Evolutionary conservation across 2,329 filamentous ascomycete species (phyloP).

Genomic region (Elsinoe fawcettii): DNA sequence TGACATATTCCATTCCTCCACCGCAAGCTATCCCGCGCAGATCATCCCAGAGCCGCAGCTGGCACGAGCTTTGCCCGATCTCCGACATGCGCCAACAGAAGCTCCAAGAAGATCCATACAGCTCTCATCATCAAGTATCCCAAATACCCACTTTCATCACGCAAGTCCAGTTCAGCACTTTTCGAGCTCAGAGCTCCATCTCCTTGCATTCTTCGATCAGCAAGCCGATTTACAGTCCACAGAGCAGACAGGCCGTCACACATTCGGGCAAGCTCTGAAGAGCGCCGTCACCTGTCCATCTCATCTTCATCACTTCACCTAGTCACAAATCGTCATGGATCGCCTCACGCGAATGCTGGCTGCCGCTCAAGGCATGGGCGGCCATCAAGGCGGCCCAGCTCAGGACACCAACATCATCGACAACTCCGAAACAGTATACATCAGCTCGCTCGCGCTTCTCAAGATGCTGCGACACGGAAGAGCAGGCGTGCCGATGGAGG

Average conservation of each 20-base stretch:
- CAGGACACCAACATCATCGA: slow-evolving; percentile 94
- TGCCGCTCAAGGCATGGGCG: slow-evolving; percentile 59
- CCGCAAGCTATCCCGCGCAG: slow-evolving; percentile 4
- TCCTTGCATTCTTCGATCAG: background rate
- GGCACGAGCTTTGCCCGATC: slow-evolving; percentile 1
- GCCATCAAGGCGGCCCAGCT: slow-evolving; percentile 49
- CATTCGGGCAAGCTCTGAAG: background rate
- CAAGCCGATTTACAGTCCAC: no score
- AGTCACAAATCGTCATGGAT: slow-evolving; percentile 57
- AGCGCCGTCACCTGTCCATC: slow-evolving; percentile 8
- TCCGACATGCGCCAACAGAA: slow-evolving; percentile 1
- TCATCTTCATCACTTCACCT: slow-evolving; percentile 7
- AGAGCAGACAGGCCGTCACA: background rate
- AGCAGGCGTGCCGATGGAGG: slow-evolving; percentile 98
- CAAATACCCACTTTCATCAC: background rate
- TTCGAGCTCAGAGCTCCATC: background rate
- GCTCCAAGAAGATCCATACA: background rate
- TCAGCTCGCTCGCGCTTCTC: slow-evolving; percentile 89
- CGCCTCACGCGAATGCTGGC: slow-evolving; percentile 83
- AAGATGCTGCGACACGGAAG: slow-evolving; percentile 99
- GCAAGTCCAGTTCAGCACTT: background rate
- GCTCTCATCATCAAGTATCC: background rate
- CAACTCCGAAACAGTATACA: slow-evolving; percentile 99
- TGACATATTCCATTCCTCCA: background rate
- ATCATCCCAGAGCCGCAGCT: slow-evolving; percentile 10